Conservation (phyloP, 2,329 filamentous ascomycete species). For the Sclerotinia glacialis region DNA sequence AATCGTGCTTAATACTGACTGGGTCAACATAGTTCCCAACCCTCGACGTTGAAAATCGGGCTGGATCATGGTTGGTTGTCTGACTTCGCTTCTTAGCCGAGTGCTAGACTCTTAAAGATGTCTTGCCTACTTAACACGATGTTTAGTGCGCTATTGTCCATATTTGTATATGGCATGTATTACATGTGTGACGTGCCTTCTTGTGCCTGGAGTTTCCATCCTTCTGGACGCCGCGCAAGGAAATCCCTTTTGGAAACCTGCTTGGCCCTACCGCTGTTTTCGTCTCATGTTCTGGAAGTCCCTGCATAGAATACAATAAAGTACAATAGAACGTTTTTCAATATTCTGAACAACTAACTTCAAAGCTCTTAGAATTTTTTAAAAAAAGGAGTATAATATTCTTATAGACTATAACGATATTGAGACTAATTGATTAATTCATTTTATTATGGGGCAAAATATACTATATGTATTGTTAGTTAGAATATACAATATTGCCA, state of each 20-base stretch:
- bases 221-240: not conserved
- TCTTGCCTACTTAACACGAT: not conserved
- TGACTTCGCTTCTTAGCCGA: not conserved
- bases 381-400: no score
- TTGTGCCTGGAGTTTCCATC: not conserved
- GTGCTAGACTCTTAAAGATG: not conserved
- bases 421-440: no score
- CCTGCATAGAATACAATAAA: no score
- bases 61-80: not conserved
- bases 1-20: not conserved
- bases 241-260: fast-evolving
- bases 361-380: no score
- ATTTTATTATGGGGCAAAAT: no score
- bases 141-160: not conserved
- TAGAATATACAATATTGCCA: no score
- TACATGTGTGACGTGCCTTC: not conserved
- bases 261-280: not conserved
- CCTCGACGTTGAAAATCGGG: not conserved
- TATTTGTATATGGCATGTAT: no score
- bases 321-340: no score
- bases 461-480: no score
- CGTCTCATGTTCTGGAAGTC: no score
- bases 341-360: no score
- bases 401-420: no score
- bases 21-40: not conserved